Conservation (phyloP, 192 early-diverging fungal genomes). For the Entrophospora sp. region DNA sequence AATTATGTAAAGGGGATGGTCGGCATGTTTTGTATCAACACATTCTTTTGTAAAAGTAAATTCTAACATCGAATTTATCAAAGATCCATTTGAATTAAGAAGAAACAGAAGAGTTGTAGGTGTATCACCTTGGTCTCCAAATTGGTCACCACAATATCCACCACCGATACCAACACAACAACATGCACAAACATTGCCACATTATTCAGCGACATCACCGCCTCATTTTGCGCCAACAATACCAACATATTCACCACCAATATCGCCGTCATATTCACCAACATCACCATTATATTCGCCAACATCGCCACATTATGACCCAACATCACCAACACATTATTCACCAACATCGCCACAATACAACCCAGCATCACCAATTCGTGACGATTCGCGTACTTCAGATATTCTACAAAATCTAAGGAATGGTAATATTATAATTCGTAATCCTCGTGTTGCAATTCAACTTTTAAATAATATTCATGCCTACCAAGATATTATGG, state of each 20-base stretch:
- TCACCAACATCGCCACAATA: neutral
- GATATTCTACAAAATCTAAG: too few species aligned
- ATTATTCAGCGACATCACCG: neutral
- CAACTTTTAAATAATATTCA: too few species aligned
- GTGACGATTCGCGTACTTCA: too few species aligned
- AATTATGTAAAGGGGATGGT: slow-evolving; percentile 15
- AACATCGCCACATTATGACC: neutral
- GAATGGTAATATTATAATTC: too few species aligned
- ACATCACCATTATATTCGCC: neutral
- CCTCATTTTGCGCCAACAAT: neutral
- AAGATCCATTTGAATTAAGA: neutral
- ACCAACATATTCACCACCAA: neutral
- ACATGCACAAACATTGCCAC: neutral
- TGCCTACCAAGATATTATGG: too few species aligned
- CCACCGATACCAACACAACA: neutral
- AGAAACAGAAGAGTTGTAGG: neutral
- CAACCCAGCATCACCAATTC: neutral
- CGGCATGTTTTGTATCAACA: slow-evolving; percentile 5
- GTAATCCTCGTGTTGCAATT: too few species aligned
- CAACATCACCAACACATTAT: neutral
- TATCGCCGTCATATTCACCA: neutral
- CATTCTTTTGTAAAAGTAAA: neutral
- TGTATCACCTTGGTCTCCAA: neutral
- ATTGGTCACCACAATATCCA: neutral
- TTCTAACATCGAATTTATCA: neutral